These are phyloP conservation scores for Myriangium duriaei DNA, from an alignment of 2,329 filamentous ascomycete species.

Conservation along the genomic window DNA sequence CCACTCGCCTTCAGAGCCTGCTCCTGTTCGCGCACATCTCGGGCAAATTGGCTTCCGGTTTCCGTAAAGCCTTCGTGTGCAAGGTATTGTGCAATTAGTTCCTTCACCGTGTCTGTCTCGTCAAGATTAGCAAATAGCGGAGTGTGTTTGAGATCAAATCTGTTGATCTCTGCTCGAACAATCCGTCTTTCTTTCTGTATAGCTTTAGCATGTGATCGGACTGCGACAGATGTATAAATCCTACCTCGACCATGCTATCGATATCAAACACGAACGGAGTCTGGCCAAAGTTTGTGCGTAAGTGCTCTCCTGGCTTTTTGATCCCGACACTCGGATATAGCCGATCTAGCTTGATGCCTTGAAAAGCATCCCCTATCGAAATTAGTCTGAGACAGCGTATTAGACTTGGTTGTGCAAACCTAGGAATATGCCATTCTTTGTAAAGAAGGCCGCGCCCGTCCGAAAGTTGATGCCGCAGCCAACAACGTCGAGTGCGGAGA, in stretches of 20 bases:
- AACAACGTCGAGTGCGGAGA: constrained; percentile 46
- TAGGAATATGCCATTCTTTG: constrained; percentile 48
- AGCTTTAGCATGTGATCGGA: constrained; percentile 10
- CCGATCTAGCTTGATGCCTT: constrained; percentile 46
- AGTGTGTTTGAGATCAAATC: constrained; percentile 37
- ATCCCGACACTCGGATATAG: constrained; percentile 58
- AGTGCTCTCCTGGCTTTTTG: constrained; percentile 49
- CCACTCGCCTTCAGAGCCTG: constrained; percentile 39
- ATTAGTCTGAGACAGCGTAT: no score
- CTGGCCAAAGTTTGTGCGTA: constrained; percentile 51
- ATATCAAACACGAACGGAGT: constrained; percentile 84
- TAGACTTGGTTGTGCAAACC: no score
- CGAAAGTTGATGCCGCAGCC: constrained; percentile 55
- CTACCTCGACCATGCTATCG: constrained; percentile 67
- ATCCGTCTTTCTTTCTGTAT: constrained; percentile 46
- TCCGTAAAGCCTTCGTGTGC: constrained; percentile 94
- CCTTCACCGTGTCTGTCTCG: constrained; percentile 70
- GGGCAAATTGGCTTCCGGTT: constrained; percentile 75
- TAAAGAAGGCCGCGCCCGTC: constrained; percentile 50
- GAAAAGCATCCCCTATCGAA: constrained; percentile 59
- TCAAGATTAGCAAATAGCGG: constrained; percentile 50
- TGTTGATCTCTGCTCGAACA: constrained; percentile 50
- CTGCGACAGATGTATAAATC: constrained; percentile 20
- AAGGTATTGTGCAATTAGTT: constrained; percentile 75
- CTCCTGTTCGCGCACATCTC: constrained; percentile 66